These are phyloP conservation scores for Heliamphora ciliata DNA, from an alignment of 179 eudicot genomes.

Conservation along the genomic window DNA sequence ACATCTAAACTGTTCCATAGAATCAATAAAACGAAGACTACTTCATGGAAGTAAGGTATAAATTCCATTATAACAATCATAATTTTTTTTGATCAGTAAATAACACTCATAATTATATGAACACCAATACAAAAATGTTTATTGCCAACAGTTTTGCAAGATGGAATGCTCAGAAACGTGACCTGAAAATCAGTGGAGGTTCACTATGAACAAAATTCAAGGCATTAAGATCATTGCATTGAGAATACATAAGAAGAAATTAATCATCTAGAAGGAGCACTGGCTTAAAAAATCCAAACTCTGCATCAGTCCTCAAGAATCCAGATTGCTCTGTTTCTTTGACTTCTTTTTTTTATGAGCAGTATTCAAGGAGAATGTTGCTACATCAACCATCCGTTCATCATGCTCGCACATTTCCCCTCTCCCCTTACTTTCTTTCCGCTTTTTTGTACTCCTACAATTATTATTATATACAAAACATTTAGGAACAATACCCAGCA, in stretches of 20 bases:
- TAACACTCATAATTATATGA: too few species aligned
- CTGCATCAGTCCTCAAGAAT: conserved; percentile 15
- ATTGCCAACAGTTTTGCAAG: neutral
- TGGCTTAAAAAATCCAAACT: neutral
- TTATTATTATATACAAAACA: neutral
- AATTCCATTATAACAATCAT: neutral
- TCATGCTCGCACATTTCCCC: conserved; percentile 26
- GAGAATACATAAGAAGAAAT: neutral
- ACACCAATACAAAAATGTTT: too few species aligned
- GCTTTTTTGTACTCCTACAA: conserved; percentile 37
- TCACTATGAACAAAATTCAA: neutral
- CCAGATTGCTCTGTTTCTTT: conserved; percentile 34
- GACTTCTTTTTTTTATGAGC: conserved; percentile 40
- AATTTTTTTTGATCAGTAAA: too few species aligned
- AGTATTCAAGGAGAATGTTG: conserved; percentile 22
- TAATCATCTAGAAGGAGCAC: conserved; percentile 6
- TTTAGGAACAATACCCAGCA: neutral
- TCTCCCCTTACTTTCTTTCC: conserved; percentile 24
- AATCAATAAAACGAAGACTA: too few species aligned
- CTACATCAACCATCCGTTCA: conserved; percentile 24
- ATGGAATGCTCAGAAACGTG: neutral
- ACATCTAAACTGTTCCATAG: too few species aligned
- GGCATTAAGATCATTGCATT: neutral
- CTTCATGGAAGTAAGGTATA: neutral
- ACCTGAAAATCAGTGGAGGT: neutral